Evolutionary conservation across 495 filamentous ascomycete genomes (phyloP), one percentile per base, ranked within the genome.

Genomic region (Hypoxylon intermedium): DNA sequence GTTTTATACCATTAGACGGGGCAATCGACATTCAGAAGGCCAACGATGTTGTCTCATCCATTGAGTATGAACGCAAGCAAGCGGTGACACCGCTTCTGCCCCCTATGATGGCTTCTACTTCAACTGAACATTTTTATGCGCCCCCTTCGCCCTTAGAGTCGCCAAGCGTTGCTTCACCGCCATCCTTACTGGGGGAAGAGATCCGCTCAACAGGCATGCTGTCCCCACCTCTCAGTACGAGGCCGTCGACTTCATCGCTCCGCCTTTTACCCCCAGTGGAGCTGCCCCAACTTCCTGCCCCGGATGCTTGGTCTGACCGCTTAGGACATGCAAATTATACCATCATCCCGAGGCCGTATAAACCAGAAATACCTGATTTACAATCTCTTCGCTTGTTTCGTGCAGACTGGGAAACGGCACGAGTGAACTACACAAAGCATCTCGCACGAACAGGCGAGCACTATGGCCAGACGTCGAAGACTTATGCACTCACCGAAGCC

Each of bases 241-340:
- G 87, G 69, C 88, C 90, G 1, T 96, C 92, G 0, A 67, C 87
- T 11, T 85, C 90, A 0, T 96, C 91, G 0, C 88, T 96, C 62
- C 84, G 83, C 58, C 58, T 72, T 7, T 65, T 75, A 0, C 71
- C 74, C 0, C 61, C 68, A 24, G 63, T 65, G 21, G 78, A 82
- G 15, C 53, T 76, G 0, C 72, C 75, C 5, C 74, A 74, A 6
- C 84, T 91, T 9, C 80, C 82, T 3, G 74, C 74, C 0, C 74
- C 81, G 6, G 92, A 97, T 70, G 81, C 85, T 53, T 96, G 92
- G 92, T 85, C 91, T 5, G 82, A 85, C 63, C 86, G 85, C 53
- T 84, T 97, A 2, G 92, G 92, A 11, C 92, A 97, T 68, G 91
- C 92, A 38, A 96, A 97, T 69, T 97, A 93, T 74, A 92, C 83